A percentile compares a stretch with the other conserved stretches of the same genome.
Evolutionary conservation across 176 grass and related monocot species (phyloP).

Genomic region (Urochloa ruziziensis): DNA sequence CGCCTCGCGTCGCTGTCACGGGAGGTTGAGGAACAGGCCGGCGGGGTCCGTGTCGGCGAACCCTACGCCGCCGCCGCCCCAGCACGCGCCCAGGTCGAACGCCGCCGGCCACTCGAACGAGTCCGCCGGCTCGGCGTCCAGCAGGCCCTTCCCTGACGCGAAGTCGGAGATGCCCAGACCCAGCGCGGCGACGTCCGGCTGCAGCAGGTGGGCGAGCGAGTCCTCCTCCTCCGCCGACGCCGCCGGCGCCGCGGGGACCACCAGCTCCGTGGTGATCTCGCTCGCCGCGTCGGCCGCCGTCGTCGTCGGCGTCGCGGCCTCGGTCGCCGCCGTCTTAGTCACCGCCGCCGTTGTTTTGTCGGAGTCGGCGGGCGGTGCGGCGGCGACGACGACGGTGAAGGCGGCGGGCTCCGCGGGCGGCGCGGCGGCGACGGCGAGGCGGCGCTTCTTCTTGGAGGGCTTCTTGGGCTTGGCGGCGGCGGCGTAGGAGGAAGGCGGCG

Average conservation of each 20-base stretch:
- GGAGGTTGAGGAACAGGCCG: slow-evolving; percentile 42
- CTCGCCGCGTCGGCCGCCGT: slow-evolving; percentile 10
- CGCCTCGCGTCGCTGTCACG: neutral
- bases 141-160: neutral
- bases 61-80: neutral
- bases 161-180: slow-evolving; percentile 26
- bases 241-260: neutral
- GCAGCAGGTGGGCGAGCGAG: slow-evolving; percentile 28
- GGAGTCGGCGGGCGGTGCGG: neutral
- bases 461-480: slow-evolving; percentile 1
- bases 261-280: slow-evolving; percentile 37
- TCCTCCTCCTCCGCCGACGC: slow-evolving; percentile 22
- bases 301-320: neutral
- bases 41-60: slow-evolving; percentile 37
- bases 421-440: neutral
- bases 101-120: slow-evolving; percentile 43
- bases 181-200: slow-evolving; percentile 30
- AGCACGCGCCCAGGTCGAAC: slow-evolving; percentile 36
- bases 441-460: slow-evolving; percentile 45
- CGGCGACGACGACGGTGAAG: too few species aligned
- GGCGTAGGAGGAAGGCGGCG: neutral
- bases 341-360: too few species aligned
- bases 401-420: neutral
- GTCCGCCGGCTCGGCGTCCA: neutral
- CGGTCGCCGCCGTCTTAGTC: neutral